Evolutionary conservation across 2,329 filamentous ascomycete species (phyloP), one percentile per base, ranked within the genome.

Genomic region (Aspergillus brunneoviolaceus): DNA sequence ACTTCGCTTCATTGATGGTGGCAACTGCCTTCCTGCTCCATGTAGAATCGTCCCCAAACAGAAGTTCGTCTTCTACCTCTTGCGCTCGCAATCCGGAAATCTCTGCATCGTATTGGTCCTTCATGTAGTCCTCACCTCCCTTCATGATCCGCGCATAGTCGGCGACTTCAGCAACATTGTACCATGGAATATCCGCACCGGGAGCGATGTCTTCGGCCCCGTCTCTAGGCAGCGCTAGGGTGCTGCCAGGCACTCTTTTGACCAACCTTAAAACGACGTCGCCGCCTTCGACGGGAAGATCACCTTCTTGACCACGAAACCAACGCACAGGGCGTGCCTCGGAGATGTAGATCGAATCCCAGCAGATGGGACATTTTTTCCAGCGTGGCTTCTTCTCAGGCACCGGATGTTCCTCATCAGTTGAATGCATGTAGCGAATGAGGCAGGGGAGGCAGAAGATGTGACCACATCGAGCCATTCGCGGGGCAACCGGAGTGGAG

Each of bases 121-220:
- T 73, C 89, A 99, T 94, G 72, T 99, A 99, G 35, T 90, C 87
- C 68, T 90, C 87, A 4, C 91, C 94, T 6, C 93, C 95, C 73
- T 94, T 96, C 91, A 99, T 96, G 58, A 98, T 89, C 45, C 93
- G 87, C 16, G 93, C 92, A 75, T 97, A 99, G 73, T 99, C 95
- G 72, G 96, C 84, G 39, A 96, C 92, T 69, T 96, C 96, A 10
- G 92, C 92, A 5, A 91, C 92, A 76, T 95, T 92, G 74, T 96
- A 92, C 95, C 95, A 99, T 0, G 95, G 95, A 39, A 98, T 86
- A 69, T 93, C 89, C 54, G 94, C 87, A 9, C 85, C 85, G 21
- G 85, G 83, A 31, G 84, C 84, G 29, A 92, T 80, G 7, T 86
- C 82, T 65, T 95, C 90, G 2, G 87, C 86, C 4, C 89, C 88